These are phyloP conservation scores for Blumeria graminis DNA, from an alignment of 2,329 filamentous ascomycete genomes.

Conservation along the genomic window DNA sequence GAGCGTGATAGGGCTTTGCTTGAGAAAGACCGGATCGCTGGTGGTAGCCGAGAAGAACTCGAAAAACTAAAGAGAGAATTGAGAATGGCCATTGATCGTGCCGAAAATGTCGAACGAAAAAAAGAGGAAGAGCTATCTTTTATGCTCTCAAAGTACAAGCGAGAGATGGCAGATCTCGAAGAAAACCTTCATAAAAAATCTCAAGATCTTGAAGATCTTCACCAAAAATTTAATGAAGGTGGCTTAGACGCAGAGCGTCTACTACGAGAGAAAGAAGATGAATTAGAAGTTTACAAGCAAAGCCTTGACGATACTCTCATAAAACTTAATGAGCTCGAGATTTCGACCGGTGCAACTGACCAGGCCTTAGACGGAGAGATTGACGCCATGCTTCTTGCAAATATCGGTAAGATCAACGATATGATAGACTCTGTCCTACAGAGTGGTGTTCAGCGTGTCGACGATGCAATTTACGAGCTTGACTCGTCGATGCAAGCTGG, in stretches of 20 bases:
- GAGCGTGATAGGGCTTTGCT: constrained; percentile 84
- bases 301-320: constrained; percentile 92
- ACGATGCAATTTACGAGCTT: constrained; percentile 89
- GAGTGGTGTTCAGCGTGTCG: constrained; percentile 74
- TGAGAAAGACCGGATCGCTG: constrained; percentile 69
- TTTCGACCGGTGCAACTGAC: constrained; percentile 52
- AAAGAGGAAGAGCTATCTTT: constrained; percentile 91
- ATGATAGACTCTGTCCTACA: constrained; percentile 94
- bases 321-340: constrained; percentile 70
- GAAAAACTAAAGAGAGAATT: constrained; percentile 90
- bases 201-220: constrained; percentile 60
- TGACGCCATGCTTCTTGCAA: constrained; percentile 66
- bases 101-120: constrained; percentile 72
- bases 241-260: constrained; percentile 67
- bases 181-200: constrained; percentile 78
- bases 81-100: constrained; percentile 71
- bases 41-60: constrained; percentile 73
- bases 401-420: constrained; percentile 82
- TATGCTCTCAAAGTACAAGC: constrained; percentile 87
- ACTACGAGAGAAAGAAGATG: constrained; percentile 85
- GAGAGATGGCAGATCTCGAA: constrained; percentile 90
- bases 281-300: constrained; percentile 92
- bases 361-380: constrained; percentile 71
- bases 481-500: constrained; percentile 96
- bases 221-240: constrained; percentile 53